phyloP scores from a whole-genome alignment of 2,329 filamentous ascomycete species.

The Kalmusia sp. region DNA sequence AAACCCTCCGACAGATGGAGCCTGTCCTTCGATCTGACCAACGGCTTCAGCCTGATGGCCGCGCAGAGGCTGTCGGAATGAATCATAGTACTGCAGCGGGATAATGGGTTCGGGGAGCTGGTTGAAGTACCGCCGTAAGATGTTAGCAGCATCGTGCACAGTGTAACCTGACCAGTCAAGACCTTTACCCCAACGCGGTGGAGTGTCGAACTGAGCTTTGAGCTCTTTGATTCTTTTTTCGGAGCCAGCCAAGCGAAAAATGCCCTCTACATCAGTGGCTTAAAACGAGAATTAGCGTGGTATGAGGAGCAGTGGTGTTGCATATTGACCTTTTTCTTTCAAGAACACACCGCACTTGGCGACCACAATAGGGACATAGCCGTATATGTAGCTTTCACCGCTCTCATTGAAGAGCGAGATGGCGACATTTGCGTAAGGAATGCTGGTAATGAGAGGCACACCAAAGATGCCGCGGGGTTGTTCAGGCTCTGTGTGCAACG shows the following conservation, averaged over 20 bases:
- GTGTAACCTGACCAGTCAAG: slow-evolving; percentile 97
- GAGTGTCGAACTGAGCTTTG: slow-evolving; percentile 89
- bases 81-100: slow-evolving; percentile 89
- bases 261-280: slow-evolving; percentile 96
- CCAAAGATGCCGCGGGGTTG: slow-evolving; percentile 86
- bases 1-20: slow-evolving; percentile 76
- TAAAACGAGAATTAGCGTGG: slow-evolving; percentile 24
- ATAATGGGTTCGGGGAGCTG: slow-evolving; percentile 97
- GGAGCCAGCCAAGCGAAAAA: slow-evolving; percentile 93
- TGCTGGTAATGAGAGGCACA: slow-evolving; percentile 89
- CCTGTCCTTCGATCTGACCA: slow-evolving; percentile 67
- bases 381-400: slow-evolving; percentile 96
- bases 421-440: slow-evolving; percentile 96
- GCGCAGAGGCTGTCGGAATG: slow-evolving; percentile 84
- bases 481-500: slow-evolving; percentile 35
- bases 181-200: slow-evolving; percentile 88
- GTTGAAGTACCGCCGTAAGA: slow-evolving; percentile 93
- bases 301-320: background rate
- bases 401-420: slow-evolving; percentile 94
- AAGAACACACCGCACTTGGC: slow-evolving; percentile 97
- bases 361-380: slow-evolving; percentile 97
- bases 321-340: slow-evolving; percentile 86
- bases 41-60: slow-evolving; percentile 73
- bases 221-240: slow-evolving; percentile 99
- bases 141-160: slow-evolving; percentile 97